Conservation (phyloP, 129 eudicot genomes). For the sunflower (Helianthus annuus) region HanXRQr2.0-SUNRISE NC_035445.2:92389837-92390336, state of each 20-base stretch:
- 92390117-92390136: slow-evolving; percentile 82
- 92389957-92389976: slow-evolving; percentile 56
- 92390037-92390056: slow-evolving; percentile 22
- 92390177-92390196: slow-evolving; percentile 65
- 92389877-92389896: slow-evolving; percentile 99
- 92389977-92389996: background rate
- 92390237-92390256: too few species aligned
- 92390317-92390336: too few species aligned
- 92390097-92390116: slow-evolving; percentile 88
- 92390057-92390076: slow-evolving; percentile 82
- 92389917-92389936: slow-evolving; percentile 98
- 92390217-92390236: too few species aligned
- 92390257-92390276: too few species aligned
- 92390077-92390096: slow-evolving; percentile 95
- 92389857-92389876: slow-evolving; percentile 97
- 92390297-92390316: too few species aligned
- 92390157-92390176: slow-evolving; percentile 67
- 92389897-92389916: slow-evolving; percentile 96
- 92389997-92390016: background rate
- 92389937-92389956: slow-evolving; percentile 88
- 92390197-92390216: too few species aligned
- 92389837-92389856: slow-evolving; percentile 99
- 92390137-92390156: slow-evolving; percentile 73
- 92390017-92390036: background rate
- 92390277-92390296: too few species aligned